Evolutionary conservation across 2,329 filamentous ascomycete genomes (phyloP), one percentile per base, ranked within the genome.

Genomic region (Ascochyta pisi): DNA sequence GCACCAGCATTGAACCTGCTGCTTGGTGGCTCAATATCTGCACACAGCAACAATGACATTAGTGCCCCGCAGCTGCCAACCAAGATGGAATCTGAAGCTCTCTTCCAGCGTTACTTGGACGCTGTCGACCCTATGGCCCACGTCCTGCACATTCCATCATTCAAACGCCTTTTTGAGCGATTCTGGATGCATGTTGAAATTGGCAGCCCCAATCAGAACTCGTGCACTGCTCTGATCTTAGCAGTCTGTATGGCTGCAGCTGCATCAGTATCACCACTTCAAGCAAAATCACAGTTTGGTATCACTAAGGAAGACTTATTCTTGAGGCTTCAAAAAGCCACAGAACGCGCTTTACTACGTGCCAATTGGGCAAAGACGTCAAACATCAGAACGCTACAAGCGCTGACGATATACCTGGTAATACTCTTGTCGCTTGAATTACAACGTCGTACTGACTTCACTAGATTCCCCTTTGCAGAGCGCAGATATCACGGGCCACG

Each of bases 281-380:
- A 75, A 57, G 70, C 73, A n/a, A 76, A 75, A 41, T 73, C 73
- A 15, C 73, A 76, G 29, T 76, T 76, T 46, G 71, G 73, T 27
- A 74, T 75, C 24, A 72, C 73, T 0, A 74, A 74, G 56, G 73
- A 76, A 50, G 73, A 75, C 22, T 38, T 76, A 22, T 74, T 74
- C 39, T 35, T 73, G 22, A 62, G 71, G 42, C 51, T 76, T 19
- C 73, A 76, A 37, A 74, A 69, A 42, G 73, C 73, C n/a, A 76
- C 73, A 0, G 73, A 76, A 60, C 58, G 68, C 43, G 73, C 73
- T 24, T 49, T 76, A 13, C 61, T 75, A 6, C 69, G 69, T 24
- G 73, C 73, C 13, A 74, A 76, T 27, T 76, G 73, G 73, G 67
- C 73, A 8, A 75, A 74, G 58, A 76, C 73, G 10, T 75, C 73